Evolutionary conservation across 768 basidiomycete species (phyloP).

Genomic region (Boletus edulis): DNA sequence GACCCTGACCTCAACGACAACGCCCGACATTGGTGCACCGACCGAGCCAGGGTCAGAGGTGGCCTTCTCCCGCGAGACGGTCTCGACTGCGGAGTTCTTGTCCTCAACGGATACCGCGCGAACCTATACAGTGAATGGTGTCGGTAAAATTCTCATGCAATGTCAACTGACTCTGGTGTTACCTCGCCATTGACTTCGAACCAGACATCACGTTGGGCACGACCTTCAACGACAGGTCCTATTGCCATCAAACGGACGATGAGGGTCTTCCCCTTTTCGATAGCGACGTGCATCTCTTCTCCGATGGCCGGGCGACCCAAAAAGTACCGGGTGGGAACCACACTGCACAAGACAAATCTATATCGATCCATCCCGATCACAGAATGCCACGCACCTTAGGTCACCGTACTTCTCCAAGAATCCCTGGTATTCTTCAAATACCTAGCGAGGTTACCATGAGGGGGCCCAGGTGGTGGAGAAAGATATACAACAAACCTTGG

Average conservation of each 20-base stretch:
- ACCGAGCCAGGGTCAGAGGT: conserved; percentile 93
- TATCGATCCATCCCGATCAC: conserved; percentile 4
- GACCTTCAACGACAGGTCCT: conserved; percentile 88
- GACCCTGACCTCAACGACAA: conserved; percentile 96
- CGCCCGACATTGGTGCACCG: conserved; percentile 96
- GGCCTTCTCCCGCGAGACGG: conserved; percentile 92
- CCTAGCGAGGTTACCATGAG: conserved; percentile 43
- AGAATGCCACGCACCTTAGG: conserved; percentile 59
- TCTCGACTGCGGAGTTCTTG: conserved; percentile 95
- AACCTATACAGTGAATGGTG: conserved; percentile 46
- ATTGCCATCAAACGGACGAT: conserved; percentile 96
- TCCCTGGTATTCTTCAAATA: conserved; percentile 95
- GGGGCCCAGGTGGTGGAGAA: conserved; percentile 2
- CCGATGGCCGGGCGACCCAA: conserved; percentile 86
- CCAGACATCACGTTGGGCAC: conserved; percentile 94
- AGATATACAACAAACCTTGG: conserved; percentile 61
- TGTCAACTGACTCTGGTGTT: conserved; percentile 20
- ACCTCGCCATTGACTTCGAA: conserved; percentile 98
- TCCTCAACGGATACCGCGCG: conserved; percentile 96
- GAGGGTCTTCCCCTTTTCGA: conserved; percentile 95
- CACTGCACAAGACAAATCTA: conserved; percentile 45
- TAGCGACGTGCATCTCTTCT: conserved; percentile 96
- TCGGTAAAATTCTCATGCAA: conserved; percentile 15
- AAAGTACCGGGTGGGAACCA: conserved; percentile 97
- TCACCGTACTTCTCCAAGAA: conserved; percentile 97